These are phyloP conservation scores for Paramecium biaurelia DNA, from an alignment of 73 alveolate genomes.

Conservation along the genomic window DNA sequence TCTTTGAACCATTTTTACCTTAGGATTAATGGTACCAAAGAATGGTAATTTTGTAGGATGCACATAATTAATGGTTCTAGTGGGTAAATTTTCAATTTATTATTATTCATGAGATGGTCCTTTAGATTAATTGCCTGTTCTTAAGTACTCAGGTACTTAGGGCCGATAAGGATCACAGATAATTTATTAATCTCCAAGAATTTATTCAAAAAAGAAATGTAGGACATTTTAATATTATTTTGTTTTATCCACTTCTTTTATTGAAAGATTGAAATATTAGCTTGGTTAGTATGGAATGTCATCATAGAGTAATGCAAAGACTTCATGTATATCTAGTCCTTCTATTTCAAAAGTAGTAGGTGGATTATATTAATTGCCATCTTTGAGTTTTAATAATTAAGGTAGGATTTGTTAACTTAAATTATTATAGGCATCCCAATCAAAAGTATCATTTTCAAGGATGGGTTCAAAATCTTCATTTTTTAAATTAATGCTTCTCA, in stretches of 20 bases:
- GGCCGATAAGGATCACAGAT: not conserved
- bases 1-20: constrained; percentile 5
- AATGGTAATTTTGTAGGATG: constrained; percentile 7
- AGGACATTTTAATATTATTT: not conserved
- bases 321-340: not conserved
- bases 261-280: not conserved
- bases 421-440: constrained; percentile 9
- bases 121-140: not conserved
- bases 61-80: not conserved
- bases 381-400: not conserved
- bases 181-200: not conserved
- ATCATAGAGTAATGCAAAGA: constrained; percentile 44
- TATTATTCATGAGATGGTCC: not conserved
- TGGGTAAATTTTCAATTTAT: not conserved
- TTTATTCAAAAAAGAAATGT: not conserved
- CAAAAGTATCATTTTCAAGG: not conserved
- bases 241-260: not conserved
- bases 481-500: not conserved
- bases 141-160: not conserved
- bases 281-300: constrained; percentile 2
- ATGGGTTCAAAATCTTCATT: not conserved
- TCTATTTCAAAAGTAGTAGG: not conserved
- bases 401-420: not conserved
- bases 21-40: constrained; percentile 28
- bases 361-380: constrained; percentile 1